phyloP scores from a whole-genome alignment of 2,329 filamentous ascomycete genomes.

The Juglanconis sp. region DNA sequence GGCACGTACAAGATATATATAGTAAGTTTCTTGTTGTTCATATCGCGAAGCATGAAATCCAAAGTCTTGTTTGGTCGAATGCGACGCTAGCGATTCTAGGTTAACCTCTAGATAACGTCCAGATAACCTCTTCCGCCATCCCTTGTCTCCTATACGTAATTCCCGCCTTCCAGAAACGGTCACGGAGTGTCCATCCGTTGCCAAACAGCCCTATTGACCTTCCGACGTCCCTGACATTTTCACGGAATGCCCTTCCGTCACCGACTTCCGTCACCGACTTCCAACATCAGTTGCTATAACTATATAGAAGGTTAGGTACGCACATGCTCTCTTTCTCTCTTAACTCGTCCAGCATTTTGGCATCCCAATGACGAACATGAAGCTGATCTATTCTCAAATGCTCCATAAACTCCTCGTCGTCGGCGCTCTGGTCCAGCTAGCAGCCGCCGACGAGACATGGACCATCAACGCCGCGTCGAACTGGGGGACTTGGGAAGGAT shows the following conservation, averaged over 20 bases:
- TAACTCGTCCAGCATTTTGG: too few relatives aligned
- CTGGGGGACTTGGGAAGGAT: conserved; percentile 42
- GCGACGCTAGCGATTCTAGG: too few relatives aligned
- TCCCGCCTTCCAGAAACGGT: background rate
- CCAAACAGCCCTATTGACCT: background rate
- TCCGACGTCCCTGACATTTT: too few relatives aligned
- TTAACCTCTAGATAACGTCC: background rate
- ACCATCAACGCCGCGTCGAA: conserved; percentile 31
- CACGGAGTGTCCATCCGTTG: background rate
- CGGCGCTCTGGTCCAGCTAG: background rate
- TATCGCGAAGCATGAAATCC: too few relatives aligned
- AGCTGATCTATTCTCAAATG: background rate
- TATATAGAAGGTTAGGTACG: background rate
- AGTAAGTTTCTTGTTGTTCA: too few relatives aligned
- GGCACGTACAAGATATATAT: too few relatives aligned
- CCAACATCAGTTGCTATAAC: background rate
- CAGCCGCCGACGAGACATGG: conserved; percentile 28
- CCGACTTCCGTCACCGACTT: too few relatives aligned
- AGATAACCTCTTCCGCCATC: background rate
- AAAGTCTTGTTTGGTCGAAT: too few relatives aligned
- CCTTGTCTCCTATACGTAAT: too few relatives aligned
- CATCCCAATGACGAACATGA: too few relatives aligned
- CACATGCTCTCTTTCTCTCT: background rate
- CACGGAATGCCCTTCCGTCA: too few relatives aligned
- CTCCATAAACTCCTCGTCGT: background rate